Conservation (phyloP, 768 basidiomycete species). For the Xerocomus potaroensis region DNA sequence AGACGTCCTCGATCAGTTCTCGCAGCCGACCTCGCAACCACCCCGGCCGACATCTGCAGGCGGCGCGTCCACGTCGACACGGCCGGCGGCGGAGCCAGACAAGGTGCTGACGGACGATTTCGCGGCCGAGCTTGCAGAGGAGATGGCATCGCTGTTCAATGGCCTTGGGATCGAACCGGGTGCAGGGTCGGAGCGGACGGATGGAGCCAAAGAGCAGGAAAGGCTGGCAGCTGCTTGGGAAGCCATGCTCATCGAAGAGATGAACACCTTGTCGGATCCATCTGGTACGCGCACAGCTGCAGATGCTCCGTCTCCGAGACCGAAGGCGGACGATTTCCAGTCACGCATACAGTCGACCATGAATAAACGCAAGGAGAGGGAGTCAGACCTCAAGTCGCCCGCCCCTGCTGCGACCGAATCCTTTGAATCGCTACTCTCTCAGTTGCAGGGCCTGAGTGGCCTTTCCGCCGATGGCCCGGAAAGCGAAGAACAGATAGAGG, state of each 20-base stretch:
- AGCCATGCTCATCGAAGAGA: conserved; percentile 60
- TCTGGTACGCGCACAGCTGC: not conserved
- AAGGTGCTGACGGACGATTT: conserved; percentile 31
- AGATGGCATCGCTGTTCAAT: conserved; percentile 42
- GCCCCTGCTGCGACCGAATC: conserved; percentile 29
- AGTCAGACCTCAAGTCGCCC: conserved; percentile 35
- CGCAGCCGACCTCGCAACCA: conserved; percentile 14
- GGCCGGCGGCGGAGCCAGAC: conserved; percentile 1
- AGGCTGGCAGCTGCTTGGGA: conserved; percentile 64
- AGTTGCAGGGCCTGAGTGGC: conserved; percentile 33
- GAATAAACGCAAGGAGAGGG: conserved; percentile 68
- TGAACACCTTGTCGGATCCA: conserved; percentile 36
- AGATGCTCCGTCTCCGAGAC: conserved; percentile 1
- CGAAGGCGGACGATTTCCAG: conserved; percentile 51
- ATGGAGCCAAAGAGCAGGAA: conserved; percentile 26
- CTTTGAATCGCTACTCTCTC: conserved; percentile 50
- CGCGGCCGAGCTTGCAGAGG: conserved; percentile 36
- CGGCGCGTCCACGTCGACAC: conserved; percentile 17
- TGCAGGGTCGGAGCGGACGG: conserved; percentile 10
- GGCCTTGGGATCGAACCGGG: conserved; percentile 13
- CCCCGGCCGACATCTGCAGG: conserved; percentile 13
- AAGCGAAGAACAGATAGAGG: conserved; percentile 53
- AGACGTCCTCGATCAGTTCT: conserved; percentile 51
- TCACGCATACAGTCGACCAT: conserved; percentile 66
- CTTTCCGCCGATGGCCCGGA: conserved; percentile 36